A percentile compares a stretch with the other conserved stretches of the same genome.
phyloP scores from a whole-genome alignment of 371 early-diverging fungal species.

The Mucor irregularis region DNA sequence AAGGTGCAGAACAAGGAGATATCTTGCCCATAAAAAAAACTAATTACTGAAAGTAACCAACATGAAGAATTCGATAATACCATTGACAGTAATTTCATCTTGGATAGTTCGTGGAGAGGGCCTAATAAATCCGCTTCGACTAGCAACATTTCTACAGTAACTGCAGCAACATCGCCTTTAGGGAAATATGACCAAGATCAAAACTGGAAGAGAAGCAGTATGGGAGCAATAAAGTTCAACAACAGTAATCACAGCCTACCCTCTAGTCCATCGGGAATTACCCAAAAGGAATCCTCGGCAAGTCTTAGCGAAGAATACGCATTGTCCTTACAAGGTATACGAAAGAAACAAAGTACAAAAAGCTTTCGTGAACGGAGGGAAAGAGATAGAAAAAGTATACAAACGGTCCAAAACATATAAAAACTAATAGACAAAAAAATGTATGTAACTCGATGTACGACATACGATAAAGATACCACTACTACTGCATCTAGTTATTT shows the following conservation, averaged over 20 bases:
- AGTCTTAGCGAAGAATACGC: constrained; percentile 52
- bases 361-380: constrained; percentile 52
- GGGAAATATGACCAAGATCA: constrained; percentile 21
- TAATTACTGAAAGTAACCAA: constrained; percentile 17
- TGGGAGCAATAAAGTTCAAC: constrained; percentile 19
- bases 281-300: constrained; percentile 13
- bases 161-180: background rate
- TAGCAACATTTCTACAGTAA: constrained; percentile 24
- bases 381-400: constrained; percentile 45
- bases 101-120: no score
- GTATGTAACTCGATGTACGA: background rate
- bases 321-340: constrained; percentile 45
- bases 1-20: constrained; percentile 53
- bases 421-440: background rate
- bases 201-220: constrained; percentile 23
- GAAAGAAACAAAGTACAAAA: constrained; percentile 49
- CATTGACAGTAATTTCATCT: background rate
- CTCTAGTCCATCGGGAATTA: background rate
- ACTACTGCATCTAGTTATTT: background rate
- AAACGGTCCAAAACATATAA: background rate
- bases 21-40: constrained; percentile 47
- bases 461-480: background rate
- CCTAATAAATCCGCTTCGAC: constrained; percentile 40
- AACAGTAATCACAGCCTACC: background rate
- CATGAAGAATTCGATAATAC: constrained; percentile 11